phyloP scores from a whole-genome alignment of 129 eudicot genomes.

The Helichrysum umbraculigerum region DNA sequence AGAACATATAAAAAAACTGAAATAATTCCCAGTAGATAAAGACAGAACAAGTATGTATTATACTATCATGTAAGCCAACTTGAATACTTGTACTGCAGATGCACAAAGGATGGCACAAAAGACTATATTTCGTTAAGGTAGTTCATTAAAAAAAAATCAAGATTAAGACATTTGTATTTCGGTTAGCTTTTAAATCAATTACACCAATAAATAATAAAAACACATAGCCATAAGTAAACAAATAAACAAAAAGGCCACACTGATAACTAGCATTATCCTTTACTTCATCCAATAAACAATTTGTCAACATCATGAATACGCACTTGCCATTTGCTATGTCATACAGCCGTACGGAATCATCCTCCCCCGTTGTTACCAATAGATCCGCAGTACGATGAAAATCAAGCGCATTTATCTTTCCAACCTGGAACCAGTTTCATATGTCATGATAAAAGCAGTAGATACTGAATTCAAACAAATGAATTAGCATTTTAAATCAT shows the following conservation, averaged over 20 bases:
- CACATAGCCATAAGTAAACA: background rate
- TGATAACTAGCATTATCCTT: background rate
- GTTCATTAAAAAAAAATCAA: background rate
- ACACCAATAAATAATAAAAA: background rate
- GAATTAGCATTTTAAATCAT: background rate
- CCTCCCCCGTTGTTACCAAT: conserved; percentile 82
- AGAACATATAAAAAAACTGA: conserved; percentile 13
- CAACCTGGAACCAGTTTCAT: conserved; percentile 54
- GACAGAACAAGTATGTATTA: background rate
- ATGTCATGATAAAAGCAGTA: conserved; percentile 20
- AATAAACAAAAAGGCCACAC: background rate
- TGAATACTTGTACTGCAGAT: conserved; percentile 1
- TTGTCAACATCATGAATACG: conserved; percentile 35
- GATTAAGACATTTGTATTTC: background rate
- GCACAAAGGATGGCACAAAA: background rate
- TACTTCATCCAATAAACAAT: conserved; percentile 17
- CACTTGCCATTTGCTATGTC: conserved; percentile 84
- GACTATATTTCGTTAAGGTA: background rate
- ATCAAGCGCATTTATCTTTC: conserved; percentile 78
- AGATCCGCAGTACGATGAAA: conserved; percentile 89
- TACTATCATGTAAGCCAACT: background rate
- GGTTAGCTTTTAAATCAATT: background rate
- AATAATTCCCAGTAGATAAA: background rate
- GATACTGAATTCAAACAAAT: conserved; percentile 11
- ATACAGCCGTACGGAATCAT: conserved; percentile 84